A percentile compares a stretch with the other conserved stretches of the same genome.
Evolutionary conservation across 495 filamentous ascomycete genomes (phyloP).

Genomic region (Lepraria neglecta): DNA sequence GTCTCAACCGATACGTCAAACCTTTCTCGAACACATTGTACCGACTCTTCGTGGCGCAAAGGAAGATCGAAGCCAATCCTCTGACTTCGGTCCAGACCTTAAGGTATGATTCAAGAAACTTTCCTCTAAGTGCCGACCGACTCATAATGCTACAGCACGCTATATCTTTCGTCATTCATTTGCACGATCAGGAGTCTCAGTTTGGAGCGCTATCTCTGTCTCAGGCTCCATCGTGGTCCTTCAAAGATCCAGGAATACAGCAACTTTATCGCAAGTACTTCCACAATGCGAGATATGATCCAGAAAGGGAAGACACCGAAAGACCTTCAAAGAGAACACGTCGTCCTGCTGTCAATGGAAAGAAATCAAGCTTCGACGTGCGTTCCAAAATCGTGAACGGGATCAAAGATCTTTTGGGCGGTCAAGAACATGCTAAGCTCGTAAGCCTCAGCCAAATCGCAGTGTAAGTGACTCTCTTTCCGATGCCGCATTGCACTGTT

Average conservation of each 20-base stretch:
- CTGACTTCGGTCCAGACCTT: constrained; percentile 24
- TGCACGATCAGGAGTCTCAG: not conserved
- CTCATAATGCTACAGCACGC: constrained; percentile 5
- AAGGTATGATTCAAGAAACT: constrained; percentile 22
- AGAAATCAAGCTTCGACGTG: not conserved
- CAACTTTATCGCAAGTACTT: constrained; percentile 13
- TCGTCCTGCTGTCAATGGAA: not conserved
- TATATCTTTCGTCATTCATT: constrained; percentile 2
- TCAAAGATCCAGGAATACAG: constrained; percentile 18
- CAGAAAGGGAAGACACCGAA: constrained; percentile 14
- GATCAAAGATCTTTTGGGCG: constrained; percentile 15
- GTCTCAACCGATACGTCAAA: not conserved
- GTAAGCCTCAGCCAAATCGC: not conserved
- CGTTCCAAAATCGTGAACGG: constrained; percentile 9
- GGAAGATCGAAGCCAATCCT: constrained; percentile 10
- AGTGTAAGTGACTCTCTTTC: constrained; percentile 4
- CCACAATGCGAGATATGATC: constrained; percentile 11
- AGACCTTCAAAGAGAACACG: constrained; percentile 20
- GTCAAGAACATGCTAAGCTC: constrained; percentile 2
- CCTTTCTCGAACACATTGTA: not conserved
- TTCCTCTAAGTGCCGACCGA: not conserved
- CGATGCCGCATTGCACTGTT: not conserved
- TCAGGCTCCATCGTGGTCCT: not conserved
- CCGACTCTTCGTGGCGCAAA: constrained; percentile 19
- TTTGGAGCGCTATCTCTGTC: not conserved